phyloP scores from a whole-genome alignment of 148 eudicot genomes.

The Talinum fruticosum region DNA sequence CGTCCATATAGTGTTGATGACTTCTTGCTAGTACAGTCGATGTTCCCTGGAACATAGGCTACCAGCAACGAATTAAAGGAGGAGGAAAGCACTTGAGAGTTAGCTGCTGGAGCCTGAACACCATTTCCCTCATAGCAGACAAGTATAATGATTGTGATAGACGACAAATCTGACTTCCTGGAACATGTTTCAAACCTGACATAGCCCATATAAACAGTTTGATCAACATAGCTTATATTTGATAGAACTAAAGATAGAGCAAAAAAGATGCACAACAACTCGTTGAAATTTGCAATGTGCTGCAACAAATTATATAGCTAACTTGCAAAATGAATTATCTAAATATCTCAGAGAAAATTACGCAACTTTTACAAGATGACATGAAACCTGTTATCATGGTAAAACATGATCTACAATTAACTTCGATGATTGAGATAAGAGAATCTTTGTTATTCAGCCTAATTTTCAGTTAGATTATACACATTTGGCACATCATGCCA shows the following conservation, averaged over 20 bases:
- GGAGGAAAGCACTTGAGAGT: background rate
- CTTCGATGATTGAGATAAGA: no score
- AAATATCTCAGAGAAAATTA: background rate
- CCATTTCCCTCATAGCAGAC: background rate
- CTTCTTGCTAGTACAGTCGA: background rate
- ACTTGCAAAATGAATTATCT: background rate
- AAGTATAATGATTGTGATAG: background rate
- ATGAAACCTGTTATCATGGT: background rate
- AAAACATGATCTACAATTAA: no score
- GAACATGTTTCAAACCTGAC: conserved; percentile 6
- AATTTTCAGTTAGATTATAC: no score
- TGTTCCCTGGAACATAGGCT: background rate
- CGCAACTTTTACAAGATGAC: background rate
- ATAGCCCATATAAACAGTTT: conserved; percentile 2
- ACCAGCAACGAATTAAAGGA: background rate
- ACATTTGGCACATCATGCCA: no score
- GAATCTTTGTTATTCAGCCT: no score
- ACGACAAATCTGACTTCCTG: background rate
- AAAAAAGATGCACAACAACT: background rate
- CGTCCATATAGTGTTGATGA: background rate
- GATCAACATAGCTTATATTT: background rate
- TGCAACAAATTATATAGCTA: background rate
- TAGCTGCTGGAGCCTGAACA: conserved; percentile 3
- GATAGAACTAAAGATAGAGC: background rate
- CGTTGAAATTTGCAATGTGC: background rate